These are phyloP conservation scores for Rostrohypoxylon terebratum DNA, from an alignment of 495 filamentous ascomycete genomes.

Conservation along the genomic window DNA sequence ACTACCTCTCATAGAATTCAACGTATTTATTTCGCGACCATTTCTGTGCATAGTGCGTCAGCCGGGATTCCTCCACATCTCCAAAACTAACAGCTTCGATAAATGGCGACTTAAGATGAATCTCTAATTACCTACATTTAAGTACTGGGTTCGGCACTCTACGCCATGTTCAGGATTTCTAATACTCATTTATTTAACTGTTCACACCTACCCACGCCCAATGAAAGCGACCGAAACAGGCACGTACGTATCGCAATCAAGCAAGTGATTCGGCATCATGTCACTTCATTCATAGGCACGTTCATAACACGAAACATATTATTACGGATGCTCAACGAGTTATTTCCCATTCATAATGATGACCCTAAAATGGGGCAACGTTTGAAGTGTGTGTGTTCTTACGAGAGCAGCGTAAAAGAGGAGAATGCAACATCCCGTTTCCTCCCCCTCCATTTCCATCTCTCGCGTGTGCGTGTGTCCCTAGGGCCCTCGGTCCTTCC, in stretches of 20 bases:
- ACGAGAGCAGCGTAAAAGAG: background rate
- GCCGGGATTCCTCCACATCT: too few relatives aligned
- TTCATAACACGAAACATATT: background rate
- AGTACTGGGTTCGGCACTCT: too few relatives aligned
- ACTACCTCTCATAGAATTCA: too few relatives aligned
- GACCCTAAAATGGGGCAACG: background rate
- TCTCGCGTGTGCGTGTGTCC: slow-evolving; percentile 3
- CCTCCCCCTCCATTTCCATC: background rate
- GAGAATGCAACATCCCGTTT: background rate
- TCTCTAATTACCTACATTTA: too few relatives aligned
- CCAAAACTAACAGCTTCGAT: too few relatives aligned
- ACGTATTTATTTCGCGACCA: too few relatives aligned
- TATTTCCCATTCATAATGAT: slow-evolving; percentile 36
- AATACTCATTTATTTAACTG: background rate
- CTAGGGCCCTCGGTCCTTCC: background rate
- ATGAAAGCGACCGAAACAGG: too few relatives aligned
- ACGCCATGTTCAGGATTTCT: background rate
- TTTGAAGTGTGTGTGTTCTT: background rate
- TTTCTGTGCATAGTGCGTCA: too few relatives aligned
- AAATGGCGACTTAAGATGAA: too few relatives aligned
- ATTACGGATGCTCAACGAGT: slow-evolving; percentile 26
- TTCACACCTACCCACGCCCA: too few relatives aligned
- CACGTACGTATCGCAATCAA: too few relatives aligned
- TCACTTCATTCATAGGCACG: background rate
- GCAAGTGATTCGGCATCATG: background rate